Evolutionary conservation across 208 protist species (phyloP), one percentile per base, ranked within the genome.

Genomic region (Naegleria gruberi): DNA sequence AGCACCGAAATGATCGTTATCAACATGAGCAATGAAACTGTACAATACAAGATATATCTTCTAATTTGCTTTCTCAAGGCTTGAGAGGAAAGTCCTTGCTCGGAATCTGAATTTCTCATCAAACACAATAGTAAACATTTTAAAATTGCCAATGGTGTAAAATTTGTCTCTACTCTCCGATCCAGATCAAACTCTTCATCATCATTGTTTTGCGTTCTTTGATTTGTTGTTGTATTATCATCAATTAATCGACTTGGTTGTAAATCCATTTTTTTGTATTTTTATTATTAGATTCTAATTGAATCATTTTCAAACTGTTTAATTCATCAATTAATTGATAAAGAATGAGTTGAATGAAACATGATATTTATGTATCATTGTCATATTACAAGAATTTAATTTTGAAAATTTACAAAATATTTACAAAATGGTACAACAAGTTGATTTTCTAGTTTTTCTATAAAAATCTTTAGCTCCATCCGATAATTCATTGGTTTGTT

Each of bases 381-480:
- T n/a, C n/a, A n/a, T n/a, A n/a, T n/a, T n/a, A n/a, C n/a, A n/a
- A n/a, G n/a, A n/a, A n/a, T n/a, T n/a, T n/a, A n/a, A n/a, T n/a
- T n/a, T n/a, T n/a, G n/a, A n/a, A n/a, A n/a, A n/a, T n/a, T 51
- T 51, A 51, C 4, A 51, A 17, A 51, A n/a, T 12, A 23, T 87
- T 55, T 87, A 87, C 17, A 87, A 40, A 87, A 87, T 87, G 8
- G 1, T 87, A 55, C 82, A 87, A 87, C 43, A 87, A 55, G 17
- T 55, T 10, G 23, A 37, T 40, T 87, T 23, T 87, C n/a, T 51
- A 0, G 82, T 40, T 37, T 40, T 87, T 40, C 19, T 10, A 40
- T 87, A 87, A 40, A 87, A 87, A 17, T 87, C 82, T 41, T 77
- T 90, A 4, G 46, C 43, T 40, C 41, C 40, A 41, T 44, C 40